A percentile compares a stretch with the other conserved stretches of the same genome.
These are phyloP conservation scores for Hemileccinum rubropunctum DNA, from an alignment of 768 basidiomycete species.

Conservation along the genomic window DNA sequence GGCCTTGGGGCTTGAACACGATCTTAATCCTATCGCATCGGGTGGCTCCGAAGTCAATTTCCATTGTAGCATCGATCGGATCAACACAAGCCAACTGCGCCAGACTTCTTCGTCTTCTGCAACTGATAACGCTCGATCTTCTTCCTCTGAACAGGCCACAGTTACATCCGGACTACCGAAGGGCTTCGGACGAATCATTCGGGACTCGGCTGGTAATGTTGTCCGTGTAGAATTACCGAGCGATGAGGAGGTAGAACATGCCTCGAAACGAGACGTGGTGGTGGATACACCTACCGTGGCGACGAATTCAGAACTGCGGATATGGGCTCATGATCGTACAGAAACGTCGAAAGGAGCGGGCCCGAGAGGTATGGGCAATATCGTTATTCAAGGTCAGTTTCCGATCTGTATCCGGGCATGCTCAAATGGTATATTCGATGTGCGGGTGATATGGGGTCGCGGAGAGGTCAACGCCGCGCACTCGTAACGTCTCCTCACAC, in stretches of 20 bases:
- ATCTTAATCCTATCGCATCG: slow-evolving; percentile 62
- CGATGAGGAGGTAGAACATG: slow-evolving; percentile 38
- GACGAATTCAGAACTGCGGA: slow-evolving; percentile 14
- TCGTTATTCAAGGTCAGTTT: slow-evolving; percentile 35
- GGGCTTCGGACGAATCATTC: slow-evolving; percentile 78
- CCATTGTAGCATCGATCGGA: background rate
- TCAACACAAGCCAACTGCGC: background rate
- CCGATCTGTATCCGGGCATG: background rate
- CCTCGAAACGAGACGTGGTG: slow-evolving; percentile 28
- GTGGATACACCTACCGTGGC: slow-evolving; percentile 37
- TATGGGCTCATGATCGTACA: slow-evolving; percentile 15
- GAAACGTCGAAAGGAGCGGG: background rate
- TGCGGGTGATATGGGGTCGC: background rate
- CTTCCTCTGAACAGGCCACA: slow-evolving; percentile 12
- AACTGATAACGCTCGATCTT: background rate
- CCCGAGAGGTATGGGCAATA: background rate
- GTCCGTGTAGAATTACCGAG: slow-evolving; percentile 64
- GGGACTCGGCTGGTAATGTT: slow-evolving; percentile 77
- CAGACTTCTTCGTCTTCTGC: background rate
- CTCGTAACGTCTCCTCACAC: background rate
- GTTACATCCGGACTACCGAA: slow-evolving; percentile 41
- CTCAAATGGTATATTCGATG: background rate
- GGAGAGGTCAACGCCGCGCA: background rate
- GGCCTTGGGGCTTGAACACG: slow-evolving; percentile 68
- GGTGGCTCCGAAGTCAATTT: slow-evolving; percentile 61